A percentile compares a stretch with the other conserved stretches of the same genome.
These are phyloP conservation scores for Tricholoma saponaceum DNA, from an alignment of 768 basidiomycete species.

Conservation along the genomic window DNA sequence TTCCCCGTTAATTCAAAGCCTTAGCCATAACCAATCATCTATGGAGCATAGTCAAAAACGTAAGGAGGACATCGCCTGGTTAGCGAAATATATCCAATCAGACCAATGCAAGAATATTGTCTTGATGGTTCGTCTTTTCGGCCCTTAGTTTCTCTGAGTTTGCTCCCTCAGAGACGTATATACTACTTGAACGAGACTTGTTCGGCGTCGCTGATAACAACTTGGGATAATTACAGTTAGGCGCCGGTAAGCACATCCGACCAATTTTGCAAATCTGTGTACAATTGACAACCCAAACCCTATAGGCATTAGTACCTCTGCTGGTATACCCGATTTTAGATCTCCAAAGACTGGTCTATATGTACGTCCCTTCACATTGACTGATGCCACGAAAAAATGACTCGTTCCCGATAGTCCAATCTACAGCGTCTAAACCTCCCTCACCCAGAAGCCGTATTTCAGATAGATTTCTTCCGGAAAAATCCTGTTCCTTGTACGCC, in stretches of 20 bases:
- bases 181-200: not conserved
- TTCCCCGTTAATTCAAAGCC: not conserved
- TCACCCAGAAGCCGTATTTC: conserved; percentile 95
- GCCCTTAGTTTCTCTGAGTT: not conserved
- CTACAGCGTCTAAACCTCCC: conserved; percentile 74
- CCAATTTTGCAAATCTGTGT: not conserved
- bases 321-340: conserved; percentile 88
- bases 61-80: conserved; percentile 30
- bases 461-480: conserved; percentile 77
- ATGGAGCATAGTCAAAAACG: conserved; percentile 1
- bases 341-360: conserved; percentile 79
- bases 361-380: conserved; percentile 27
- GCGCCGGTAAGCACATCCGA: conserved; percentile 48
- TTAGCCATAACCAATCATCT: not conserved
- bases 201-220: conserved; percentile 1
- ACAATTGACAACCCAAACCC: not conserved
- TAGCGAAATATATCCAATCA: conserved; percentile 70
- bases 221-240: conserved; percentile 39
- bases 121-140: conserved; percentile 56
- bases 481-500: conserved; percentile 77
- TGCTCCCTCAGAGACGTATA: not conserved
- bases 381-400: not conserved
- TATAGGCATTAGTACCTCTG: conserved; percentile 70
- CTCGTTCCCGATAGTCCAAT: conserved; percentile 51
- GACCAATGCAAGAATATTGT: conserved; percentile 63